Base-by-base conservation (phyloP, 2,329 filamentous ascomycete genomes). In the Neopestalotiopsis sp. region DNA sequence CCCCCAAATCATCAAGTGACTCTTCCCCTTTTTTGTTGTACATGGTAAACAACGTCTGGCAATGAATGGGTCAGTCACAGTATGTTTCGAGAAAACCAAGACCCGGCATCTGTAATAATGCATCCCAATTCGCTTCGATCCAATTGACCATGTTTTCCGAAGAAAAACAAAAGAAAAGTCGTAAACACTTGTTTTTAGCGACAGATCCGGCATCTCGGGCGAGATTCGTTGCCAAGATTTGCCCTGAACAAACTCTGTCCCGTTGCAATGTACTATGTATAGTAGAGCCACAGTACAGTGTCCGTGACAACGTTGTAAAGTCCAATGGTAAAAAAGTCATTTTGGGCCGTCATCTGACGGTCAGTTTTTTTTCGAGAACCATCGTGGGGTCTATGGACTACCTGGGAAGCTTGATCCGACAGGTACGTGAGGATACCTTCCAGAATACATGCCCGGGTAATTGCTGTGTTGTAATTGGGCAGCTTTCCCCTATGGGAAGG, bases 341-440 rank as follows among this genome's bases (percentile, higher is more conserved):
- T 53, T 53, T 53, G 45, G 45, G 57, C 40, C 61, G 40, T 64
- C 61, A 64, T 34, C 42, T 64, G 61, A 64, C 40, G 40, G 28
- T 20, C n/a, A 64, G 20, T 24, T 20, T 17, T 45, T 53, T 17
- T 45, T 20, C 45, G 32, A 61, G 32, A 61, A 34, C 40, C 40
- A n/a, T 49, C 42, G 38, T 64, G 61, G 61, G 17, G 42, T n/a
- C 61, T 64, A 64, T 38, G 61, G 61, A 64, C 61, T 14, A 64
- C 40, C 40, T 64, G 38, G 61, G 61, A 64, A 64, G 40, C 61
- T 64, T 53, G 32, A 64, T 30, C 61, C 61, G 59, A 34, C 32
- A 34, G n/a, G 17, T 34, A n/a, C 59, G n/a, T 34, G 30, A 14
- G 59, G 7, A 12, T 61, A 38, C 32, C 17, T 38, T 53, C 9